Evolutionary conservation across 2,329 filamentous ascomycete genomes (phyloP), one percentile per base, ranked within the genome.

Genomic region (Verticillium isaacii): DNA sequence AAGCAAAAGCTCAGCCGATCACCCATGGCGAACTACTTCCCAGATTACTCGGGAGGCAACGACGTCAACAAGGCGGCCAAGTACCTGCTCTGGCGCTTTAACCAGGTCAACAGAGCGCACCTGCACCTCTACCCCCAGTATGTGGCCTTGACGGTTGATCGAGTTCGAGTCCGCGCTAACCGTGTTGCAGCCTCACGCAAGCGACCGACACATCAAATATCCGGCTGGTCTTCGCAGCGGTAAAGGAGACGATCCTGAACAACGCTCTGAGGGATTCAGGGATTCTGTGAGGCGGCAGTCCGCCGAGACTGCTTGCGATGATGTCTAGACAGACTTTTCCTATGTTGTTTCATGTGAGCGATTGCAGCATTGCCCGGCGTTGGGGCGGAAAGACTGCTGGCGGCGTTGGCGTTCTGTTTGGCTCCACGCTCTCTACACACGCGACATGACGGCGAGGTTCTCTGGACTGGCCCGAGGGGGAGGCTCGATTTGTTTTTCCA

Each of bases 131-230:
- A 98, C 75, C 95, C 95, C 73, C 95, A 99, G 95, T 97, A 85
- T 78, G 92, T 85, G 63, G 25, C 37, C 54, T 41, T 62, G 52
- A 50, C 41, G 39, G 17, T 12, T 14, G 56, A 41, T 36, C 52
- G 29, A 39, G 62, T n/a, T 54, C 60, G 63, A 65, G 64, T 32
- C 17, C 29, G 15, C 11, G 54, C 54, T 56, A 12, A 32, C 12
- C 54, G 23, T 19, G 14, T n/a, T 14, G 14, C 29, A 98, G 94
- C 77, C 85, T 99, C 65, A 99, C 95, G 37, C 95, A 99, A 89
- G 95, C 95, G 56, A 99, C 95, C 66, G 95, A 99, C 75, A 99
- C 95, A 4, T 97, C 93, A 59, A 99, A 99, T 73, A 97, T 99
- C 71, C 91, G 95, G 67, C 85, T 99, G 41, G 95, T 99, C 57